phyloP scores from a whole-genome alignment of 768 basidiomycete species.

The Tulasnella sp. region DNA sequence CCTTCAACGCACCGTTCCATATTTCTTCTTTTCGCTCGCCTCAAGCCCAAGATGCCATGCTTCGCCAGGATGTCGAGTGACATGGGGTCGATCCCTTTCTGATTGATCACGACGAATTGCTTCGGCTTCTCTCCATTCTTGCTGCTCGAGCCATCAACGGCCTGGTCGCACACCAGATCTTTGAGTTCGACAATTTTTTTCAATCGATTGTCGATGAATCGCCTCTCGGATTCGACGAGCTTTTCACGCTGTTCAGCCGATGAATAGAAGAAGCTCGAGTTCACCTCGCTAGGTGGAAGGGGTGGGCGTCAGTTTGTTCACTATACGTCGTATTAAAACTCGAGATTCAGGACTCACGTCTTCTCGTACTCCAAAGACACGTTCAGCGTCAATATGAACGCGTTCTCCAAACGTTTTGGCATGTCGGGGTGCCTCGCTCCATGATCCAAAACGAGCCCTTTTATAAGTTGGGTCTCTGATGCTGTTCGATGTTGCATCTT shows the following conservation, averaged over 20 bases:
- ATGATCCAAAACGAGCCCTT: slow-evolving; percentile 93
- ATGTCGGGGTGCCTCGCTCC: slow-evolving; percentile 97
- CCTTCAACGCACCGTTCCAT: slow-evolving; percentile 72
- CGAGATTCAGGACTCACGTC: slow-evolving; percentile 53
- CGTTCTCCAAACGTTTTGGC: slow-evolving; percentile 97
- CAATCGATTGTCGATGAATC: slow-evolving; percentile 87
- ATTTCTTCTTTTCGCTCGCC: slow-evolving; percentile 93
- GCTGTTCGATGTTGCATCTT: slow-evolving; percentile 99
- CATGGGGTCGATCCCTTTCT: slow-evolving; percentile 98
- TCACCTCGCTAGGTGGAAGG: slow-evolving; percentile 74
- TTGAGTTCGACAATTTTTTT: slow-evolving; percentile 96
- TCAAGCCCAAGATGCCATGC: slow-evolving; percentile 88
- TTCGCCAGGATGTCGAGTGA: slow-evolving; percentile 92
- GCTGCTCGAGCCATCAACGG: slow-evolving; percentile 50
- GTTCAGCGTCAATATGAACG: slow-evolving; percentile 88
- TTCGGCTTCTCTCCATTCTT: slow-evolving; percentile 54
- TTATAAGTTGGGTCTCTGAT: slow-evolving; percentile 90
- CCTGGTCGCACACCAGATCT: slow-evolving; percentile 90
- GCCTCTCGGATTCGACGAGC: slow-evolving; percentile 92
- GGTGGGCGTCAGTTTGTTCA: slow-evolving; percentile 17
- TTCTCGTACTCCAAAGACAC: slow-evolving; percentile 99
- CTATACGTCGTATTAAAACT: background rate
- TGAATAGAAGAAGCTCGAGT: slow-evolving; percentile 99
- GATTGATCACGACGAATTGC: slow-evolving; percentile 91
- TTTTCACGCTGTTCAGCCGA: slow-evolving; percentile 97